Evolutionary conservation across 805 yeast species (phyloP).

Genomic region (Ogataea degrootiae): DNA sequence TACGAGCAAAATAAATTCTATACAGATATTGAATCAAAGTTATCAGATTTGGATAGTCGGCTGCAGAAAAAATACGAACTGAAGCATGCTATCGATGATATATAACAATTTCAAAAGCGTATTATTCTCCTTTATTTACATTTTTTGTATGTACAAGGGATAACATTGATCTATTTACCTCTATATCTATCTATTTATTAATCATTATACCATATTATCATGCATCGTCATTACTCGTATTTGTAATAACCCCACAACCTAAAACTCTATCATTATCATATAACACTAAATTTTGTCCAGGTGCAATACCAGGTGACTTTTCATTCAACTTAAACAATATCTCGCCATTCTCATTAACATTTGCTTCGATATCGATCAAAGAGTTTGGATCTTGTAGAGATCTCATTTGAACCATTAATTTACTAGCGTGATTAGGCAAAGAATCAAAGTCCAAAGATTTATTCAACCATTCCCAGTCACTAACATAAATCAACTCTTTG

Average conservation of each 20-base stretch:
- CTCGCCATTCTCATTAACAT: slow-evolving; percentile 16
- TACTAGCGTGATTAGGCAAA: slow-evolving; percentile 8
- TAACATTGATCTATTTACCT: not conserved
- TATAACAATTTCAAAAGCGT: not conserved
- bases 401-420: slow-evolving; percentile 56
- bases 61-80: not conserved
- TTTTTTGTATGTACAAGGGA: slow-evolving; percentile 3
- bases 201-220: not conserved
- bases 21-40: slow-evolving; percentile 5
- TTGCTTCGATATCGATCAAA: not conserved
- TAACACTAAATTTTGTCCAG: slow-evolving; percentile 81
- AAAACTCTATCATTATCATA: slow-evolving; percentile 63
- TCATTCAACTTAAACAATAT: slow-evolving; percentile 37
- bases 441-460: slow-evolving; percentile 4
- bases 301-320: slow-evolving; percentile 70
- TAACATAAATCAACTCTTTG: slow-evolving; percentile 37
- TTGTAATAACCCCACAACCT: slow-evolving; percentile 51
- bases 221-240: slow-evolving; percentile 2
- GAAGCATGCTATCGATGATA: no score
- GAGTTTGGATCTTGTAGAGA: slow-evolving; percentile 59
- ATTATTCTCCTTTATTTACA: not conserved
- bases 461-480: slow-evolving; percentile 48
- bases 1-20: slow-evolving; percentile 16
- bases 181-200: not conserved
- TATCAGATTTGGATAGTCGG: not conserved